Conservation (phyloP, 1,139 yeast species). For the Saccharomyces hybrid region DNA sequence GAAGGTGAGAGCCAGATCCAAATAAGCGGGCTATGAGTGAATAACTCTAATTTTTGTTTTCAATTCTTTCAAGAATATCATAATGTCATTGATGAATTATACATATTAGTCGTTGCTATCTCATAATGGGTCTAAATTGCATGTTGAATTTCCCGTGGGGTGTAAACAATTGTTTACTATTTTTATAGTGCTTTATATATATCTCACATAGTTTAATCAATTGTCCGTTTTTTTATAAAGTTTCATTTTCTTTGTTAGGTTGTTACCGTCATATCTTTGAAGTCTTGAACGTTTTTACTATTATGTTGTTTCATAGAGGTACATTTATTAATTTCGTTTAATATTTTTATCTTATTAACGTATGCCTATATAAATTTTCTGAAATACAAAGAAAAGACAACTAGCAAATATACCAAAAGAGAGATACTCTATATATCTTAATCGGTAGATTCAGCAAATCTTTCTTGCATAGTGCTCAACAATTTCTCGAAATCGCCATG, state of each 20-base stretch:
- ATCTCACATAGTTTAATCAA: neutral
- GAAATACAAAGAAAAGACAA: neutral
- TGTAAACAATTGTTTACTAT: neutral
- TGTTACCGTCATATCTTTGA: too few species aligned
- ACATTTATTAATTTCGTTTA: neutral
- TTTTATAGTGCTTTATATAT: neutral
- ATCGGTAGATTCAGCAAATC: slow-evolving; percentile 93
- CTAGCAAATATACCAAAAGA: neutral
- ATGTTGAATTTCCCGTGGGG: neutral
- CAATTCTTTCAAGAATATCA: neutral
- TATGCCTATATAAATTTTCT: neutral
- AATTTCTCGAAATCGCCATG: slow-evolving; percentile 70
- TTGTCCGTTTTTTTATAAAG: neutral
- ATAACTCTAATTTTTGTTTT: slow-evolving; percentile 1
- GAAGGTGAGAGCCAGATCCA: slow-evolving; percentile 99
- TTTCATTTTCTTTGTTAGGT: neutral
- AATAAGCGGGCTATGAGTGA: slow-evolving; percentile 31
- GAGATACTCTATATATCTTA: slow-evolving; percentile 32
- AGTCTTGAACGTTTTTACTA: neutral
- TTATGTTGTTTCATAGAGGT: neutral
- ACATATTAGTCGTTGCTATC: neutral
- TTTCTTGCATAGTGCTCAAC: slow-evolving; percentile 69
- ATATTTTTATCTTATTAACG: neutral
- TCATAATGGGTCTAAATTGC: neutral
- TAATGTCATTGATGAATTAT: slow-evolving; percentile 1